Base-by-base conservation (phyloP, 2,329 filamentous ascomycete genomes). In the Cercospora zeae-maydis region DNA sequence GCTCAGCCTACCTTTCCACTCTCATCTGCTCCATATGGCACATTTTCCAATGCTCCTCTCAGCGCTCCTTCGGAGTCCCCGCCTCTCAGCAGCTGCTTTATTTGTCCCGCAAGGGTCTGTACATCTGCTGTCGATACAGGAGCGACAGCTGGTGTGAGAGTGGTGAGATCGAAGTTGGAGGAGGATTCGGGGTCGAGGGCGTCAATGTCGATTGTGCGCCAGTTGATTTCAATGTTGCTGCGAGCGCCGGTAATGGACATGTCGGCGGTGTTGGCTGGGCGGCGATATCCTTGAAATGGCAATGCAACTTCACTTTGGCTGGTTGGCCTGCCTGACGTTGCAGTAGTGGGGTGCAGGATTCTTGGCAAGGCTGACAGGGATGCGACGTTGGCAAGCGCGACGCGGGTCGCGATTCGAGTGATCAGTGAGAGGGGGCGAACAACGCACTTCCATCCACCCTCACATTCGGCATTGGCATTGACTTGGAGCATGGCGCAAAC, bases 171-270 rank as follows among this genome's bases (percentile, higher is more conserved):
- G 81, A 98, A 98, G 85, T 97, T 98, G 78, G 86, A 81, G 69
- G 90, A 86, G 72, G 92, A 95, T 78, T 98, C 93, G 63, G 93
- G 91, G 77, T 95, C 90, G 72, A 96, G 85, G 70, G 89, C 88
- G 77, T 97, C 93, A 77, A 97, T 89, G 84, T 97, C 92, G 83
- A 97, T 95, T 69, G 92, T 96, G 78, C 93, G 91, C 81, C 85
- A 88, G 76, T 88, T 88, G 78, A 85, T 77, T 59, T 76, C 72
- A 30, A 59, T 59, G 45, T 52, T 59, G 47, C 47, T 45, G 80
- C 77, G 80, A 81, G 81, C 64, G 64, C 69, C 62, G 61, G 34
- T 31, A 27, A 57, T 62, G 19, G 64, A 55, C 59, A 63, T 66
- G 30, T 21, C 63, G 52, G 24, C 37, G 53, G 16, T 65, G 45